Evolutionary conservation across 306 rosid species (phyloP).

Genomic region (Trifolium repens): DNA sequence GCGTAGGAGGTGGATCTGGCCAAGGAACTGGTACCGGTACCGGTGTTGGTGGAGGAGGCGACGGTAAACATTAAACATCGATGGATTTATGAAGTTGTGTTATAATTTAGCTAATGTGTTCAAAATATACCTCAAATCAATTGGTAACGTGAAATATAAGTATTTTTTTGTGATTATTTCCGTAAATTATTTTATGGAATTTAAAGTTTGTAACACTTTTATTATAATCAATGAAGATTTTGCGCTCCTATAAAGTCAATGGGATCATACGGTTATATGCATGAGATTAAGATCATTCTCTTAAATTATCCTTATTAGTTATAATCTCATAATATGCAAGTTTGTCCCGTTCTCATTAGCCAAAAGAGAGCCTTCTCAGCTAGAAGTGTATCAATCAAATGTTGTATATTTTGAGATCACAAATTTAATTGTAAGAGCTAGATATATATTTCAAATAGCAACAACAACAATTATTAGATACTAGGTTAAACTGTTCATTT

Average conservation of each 20-base stretch:
- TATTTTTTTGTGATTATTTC: neutral
- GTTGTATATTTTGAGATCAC: too few species aligned
- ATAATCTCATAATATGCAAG: too few species aligned
- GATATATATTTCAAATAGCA: too few species aligned
- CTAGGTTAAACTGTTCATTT: too few species aligned
- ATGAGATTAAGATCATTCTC: too few species aligned
- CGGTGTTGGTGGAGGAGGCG: constrained; percentile 45
- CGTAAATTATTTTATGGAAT: neutral
- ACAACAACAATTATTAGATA: too few species aligned
- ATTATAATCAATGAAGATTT: neutral
- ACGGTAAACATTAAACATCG: constrained; percentile 45
- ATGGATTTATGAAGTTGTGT: neutral
- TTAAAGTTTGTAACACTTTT: neutral
- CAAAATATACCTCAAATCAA: neutral
- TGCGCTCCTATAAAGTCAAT: neutral
- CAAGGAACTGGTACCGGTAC: constrained; percentile 29
- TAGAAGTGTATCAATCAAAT: too few species aligned
- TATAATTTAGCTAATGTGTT: neutral
- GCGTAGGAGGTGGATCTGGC: constrained; percentile 51
- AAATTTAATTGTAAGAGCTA: too few species aligned
- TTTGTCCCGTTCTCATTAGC: too few species aligned
- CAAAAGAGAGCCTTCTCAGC: too few species aligned
- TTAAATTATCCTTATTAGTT: too few species aligned
- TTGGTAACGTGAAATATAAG: neutral
- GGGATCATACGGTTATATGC: neutral